Base-by-base conservation (phyloP, 331 rosid species). In the Pyrus hybrid region DNA sequence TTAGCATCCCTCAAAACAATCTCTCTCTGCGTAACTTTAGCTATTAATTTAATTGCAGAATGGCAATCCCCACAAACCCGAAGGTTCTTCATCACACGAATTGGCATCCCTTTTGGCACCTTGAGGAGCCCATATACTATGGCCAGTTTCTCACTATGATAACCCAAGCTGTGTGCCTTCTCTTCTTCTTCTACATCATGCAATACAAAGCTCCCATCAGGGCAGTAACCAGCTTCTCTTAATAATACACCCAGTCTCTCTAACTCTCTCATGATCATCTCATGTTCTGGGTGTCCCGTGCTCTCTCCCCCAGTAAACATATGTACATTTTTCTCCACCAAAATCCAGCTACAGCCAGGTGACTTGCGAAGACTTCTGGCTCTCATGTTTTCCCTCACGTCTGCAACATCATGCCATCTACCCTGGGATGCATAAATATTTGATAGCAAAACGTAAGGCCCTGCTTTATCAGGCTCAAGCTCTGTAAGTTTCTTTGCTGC, bases 121-220 rank as follows among this genome's bases (percentile, higher is more conserved):
- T 76, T 81, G 13, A 86, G 71, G 20, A 86, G 62, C 26, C 87
- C 86, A 0, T 72, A 86, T n/a, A 82, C 86, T 64, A 86, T 83
- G 4, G 87, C 86, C 57, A 83, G 67, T 73, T 82, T 82, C 86
- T 86, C 90, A 13, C 86, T 83, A 54, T 86, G 90, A n/a, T 9
- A 29, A 63, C 41, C 41, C 43, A 86, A 83, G 41, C 81, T 86
- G n/a, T 86, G 81, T 49, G 56, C 90, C 71, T 83, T 86, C 70
- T 83, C 90, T 32, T 86, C 87, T 58, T 83, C 90, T 68, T 86
- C 86, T 4, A 86, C 90, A 70, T 86, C 90, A 70, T 86, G 90
- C 82, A 83, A 73, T 20, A 86, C 87, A 56, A 81, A 86, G 75
- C 80, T 81, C 26, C 23, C 71, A 67, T 86, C 87, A 0, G 90